These are phyloP conservation scores for Jacaranda mimosifolia DNA, from an alignment of 257 asterid genomes.

Conservation along the genomic window DNA sequence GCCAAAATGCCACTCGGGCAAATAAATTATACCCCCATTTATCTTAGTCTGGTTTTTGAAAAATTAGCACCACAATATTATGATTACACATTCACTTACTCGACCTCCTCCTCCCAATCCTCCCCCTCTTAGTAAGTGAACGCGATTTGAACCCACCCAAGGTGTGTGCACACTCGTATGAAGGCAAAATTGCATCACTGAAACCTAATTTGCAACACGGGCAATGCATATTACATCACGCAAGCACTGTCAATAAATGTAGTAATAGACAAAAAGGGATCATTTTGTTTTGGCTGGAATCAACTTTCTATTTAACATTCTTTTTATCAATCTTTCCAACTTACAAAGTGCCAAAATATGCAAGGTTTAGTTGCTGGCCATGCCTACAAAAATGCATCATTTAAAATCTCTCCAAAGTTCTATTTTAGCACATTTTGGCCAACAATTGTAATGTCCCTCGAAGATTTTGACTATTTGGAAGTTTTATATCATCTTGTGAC, in stretches of 20 bases:
- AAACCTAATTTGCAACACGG: slow-evolving; percentile 17
- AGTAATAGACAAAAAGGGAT: slow-evolving; percentile 17
- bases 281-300: slow-evolving; percentile 23
- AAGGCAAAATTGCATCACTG: not conserved
- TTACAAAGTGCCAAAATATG: slow-evolving; percentile 9
- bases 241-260: slow-evolving; percentile 3
- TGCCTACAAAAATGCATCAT: not conserved
- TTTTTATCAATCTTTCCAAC: slow-evolving; percentile 10
- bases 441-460: slow-evolving; percentile 24
- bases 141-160: slow-evolving; percentile 27
- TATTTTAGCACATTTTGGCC: slow-evolving; percentile 27
- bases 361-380: not conserved
- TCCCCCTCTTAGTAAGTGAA: slow-evolving; percentile 6
- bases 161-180: not conserved
- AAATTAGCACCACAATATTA: not conserved
- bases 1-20: slow-evolving; percentile 19
- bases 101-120: not conserved
- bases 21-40: slow-evolving; percentile 23
- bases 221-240: not conserved
- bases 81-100: slow-evolving; percentile 6
- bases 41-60: slow-evolving; percentile 14
- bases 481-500: slow-evolving; percentile 21
- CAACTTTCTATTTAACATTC: slow-evolving; percentile 15
- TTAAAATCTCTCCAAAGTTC: slow-evolving; percentile 22
- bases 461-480: slow-evolving; percentile 24